phyloP scores from a whole-genome alignment of 1,284 basidiomycete genomes.

The Polyporus tsugae region DNA sequence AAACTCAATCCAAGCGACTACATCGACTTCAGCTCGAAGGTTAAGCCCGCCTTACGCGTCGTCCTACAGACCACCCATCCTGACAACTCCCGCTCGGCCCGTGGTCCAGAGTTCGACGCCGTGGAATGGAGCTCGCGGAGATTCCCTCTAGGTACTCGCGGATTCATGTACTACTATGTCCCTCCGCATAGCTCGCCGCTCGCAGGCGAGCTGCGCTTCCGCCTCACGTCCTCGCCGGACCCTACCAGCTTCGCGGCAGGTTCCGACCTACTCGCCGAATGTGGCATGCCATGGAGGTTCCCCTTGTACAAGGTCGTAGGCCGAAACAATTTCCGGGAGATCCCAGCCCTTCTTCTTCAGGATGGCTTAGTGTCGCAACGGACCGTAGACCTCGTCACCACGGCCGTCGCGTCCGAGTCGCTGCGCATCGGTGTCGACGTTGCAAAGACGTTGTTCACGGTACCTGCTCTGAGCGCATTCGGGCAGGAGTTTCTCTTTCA shows the following conservation, averaged over 20 bases:
- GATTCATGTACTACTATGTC: background rate
- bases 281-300: background rate
- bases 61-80: background rate
- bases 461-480: too few species aligned
- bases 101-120: background rate
- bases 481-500: background rate
- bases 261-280: background rate
- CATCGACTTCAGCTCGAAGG: conserved; percentile 25
- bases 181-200: background rate
- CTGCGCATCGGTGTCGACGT: background rate
- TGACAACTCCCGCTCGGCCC: background rate
- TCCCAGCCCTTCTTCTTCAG: background rate
- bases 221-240: background rate
- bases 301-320: background rate
- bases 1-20: conserved; percentile 38
- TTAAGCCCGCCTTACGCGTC: background rate
- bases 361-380: background rate
- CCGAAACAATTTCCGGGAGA: background rate
- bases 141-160: background rate
- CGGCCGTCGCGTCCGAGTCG: background rate
- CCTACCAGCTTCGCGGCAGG: background rate
- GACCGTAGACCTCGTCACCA: background rate
- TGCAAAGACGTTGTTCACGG: too few species aligned
- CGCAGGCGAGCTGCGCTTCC: conserved; percentile 2
- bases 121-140: background rate